Evolutionary conservation across 148 eudicot species (phyloP).

Genomic region (Vaccinium vitisidaea): DNA sequence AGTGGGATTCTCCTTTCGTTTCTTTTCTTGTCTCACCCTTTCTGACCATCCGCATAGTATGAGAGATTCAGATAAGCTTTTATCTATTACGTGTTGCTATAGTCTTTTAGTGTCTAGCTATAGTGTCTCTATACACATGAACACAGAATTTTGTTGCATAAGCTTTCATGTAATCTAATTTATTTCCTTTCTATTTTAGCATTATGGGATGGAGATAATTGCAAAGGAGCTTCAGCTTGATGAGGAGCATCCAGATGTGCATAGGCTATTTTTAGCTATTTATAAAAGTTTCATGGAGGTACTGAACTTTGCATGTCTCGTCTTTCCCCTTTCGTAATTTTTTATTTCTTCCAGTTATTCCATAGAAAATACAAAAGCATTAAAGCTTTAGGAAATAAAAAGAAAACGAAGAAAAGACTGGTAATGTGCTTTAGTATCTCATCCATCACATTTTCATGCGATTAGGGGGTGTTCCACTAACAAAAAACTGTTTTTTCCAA

Average conservation of each 20-base stretch:
- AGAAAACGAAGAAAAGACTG: neutral
- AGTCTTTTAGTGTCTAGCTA: neutral
- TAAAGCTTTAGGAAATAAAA: neutral
- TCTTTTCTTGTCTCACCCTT: neutral
- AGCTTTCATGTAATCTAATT: neutral
- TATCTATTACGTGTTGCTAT: neutral
- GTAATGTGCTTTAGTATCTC: neutral
- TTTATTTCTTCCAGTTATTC: neutral
- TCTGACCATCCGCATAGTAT: neutral
- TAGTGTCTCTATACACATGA: neutral
- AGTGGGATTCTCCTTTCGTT: neutral
- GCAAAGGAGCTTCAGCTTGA: conserved; percentile 80
- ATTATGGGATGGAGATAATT: conserved; percentile 81
- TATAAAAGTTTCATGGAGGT: conserved; percentile 97
- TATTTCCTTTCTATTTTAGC: conserved; percentile 33
- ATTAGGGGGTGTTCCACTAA: too few species aligned
- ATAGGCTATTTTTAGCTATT: conserved; percentile 54
- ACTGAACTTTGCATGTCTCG: conserved; percentile 8
- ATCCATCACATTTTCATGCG: neutral
- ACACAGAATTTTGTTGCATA: neutral
- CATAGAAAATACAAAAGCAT: neutral
- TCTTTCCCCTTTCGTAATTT: neutral
- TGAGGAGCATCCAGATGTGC: conserved; percentile 70
- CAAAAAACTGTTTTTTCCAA: too few species aligned
- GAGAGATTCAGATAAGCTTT: neutral